phyloP scores from a whole-genome alignment of 164 flowering plant genomes.

The Vitis amurensis region DNA sequence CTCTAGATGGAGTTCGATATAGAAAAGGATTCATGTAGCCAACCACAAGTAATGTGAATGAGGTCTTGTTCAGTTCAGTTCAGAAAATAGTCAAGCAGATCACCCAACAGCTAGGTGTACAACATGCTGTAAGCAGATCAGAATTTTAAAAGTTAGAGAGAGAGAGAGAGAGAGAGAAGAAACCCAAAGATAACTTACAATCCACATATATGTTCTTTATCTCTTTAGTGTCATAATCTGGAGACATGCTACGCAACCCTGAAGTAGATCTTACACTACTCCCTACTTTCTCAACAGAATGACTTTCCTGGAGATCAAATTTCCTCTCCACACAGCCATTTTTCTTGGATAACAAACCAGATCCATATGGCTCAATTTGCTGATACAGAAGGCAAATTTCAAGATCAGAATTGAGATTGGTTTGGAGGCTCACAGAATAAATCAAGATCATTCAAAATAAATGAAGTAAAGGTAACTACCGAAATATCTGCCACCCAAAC shows the following conservation, averaged over 20 bases:
- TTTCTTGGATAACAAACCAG: conserved; percentile 31
- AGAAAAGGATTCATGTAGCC: no score
- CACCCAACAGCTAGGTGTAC: no score
- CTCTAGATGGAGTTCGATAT: no score
- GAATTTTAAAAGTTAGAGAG: background rate
- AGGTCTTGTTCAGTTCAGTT: no score
- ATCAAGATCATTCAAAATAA: background rate
- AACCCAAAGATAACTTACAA: conserved; percentile 46
- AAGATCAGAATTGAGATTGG: background rate
- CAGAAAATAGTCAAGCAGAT: no score
- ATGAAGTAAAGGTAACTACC: conserved; percentile 33
- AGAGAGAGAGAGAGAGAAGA: background rate
- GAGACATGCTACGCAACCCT: conserved; percentile 29
- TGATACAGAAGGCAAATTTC: conserved; percentile 15
- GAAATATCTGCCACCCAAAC: conserved; percentile 83
- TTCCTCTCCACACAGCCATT: conserved; percentile 30
- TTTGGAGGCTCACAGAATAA: no score
- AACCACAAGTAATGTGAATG: no score
- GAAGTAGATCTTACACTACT: conserved; percentile 28
- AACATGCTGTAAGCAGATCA: no score
- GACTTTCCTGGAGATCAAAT: conserved; percentile 22
- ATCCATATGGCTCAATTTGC: conserved; percentile 67
- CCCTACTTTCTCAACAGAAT: conserved; percentile 24
- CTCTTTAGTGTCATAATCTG: conserved; percentile 57
- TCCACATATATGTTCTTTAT: conserved; percentile 75